Evolutionary conservation across 2,329 filamentous ascomycete species (phyloP).

Genomic region (Thermochaetoides dissita): DNA sequence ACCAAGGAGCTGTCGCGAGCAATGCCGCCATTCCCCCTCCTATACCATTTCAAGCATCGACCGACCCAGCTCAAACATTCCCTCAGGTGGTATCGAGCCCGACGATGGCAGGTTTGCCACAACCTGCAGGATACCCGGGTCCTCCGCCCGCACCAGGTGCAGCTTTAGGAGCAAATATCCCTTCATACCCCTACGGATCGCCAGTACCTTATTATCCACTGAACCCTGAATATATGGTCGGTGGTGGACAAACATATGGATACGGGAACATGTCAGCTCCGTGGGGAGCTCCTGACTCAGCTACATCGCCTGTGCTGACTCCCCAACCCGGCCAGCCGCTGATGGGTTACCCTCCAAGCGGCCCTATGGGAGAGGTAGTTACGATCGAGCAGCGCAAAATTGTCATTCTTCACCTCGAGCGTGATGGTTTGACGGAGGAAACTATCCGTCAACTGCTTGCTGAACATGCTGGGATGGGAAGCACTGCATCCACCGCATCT

Average conservation of each 20-base stretch:
- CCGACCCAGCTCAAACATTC: neutral
- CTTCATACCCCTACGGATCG: slow-evolving; percentile 1
- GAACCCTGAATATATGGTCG: too few relatives aligned
- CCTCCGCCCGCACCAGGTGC: neutral
- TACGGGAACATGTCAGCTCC: too few relatives aligned
- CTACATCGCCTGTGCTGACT: too few relatives aligned
- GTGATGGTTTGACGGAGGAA: neutral
- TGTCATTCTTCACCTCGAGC: slow-evolving; percentile 6
- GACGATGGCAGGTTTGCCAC: neutral
- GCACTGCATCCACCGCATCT: slow-evolving; percentile 2
- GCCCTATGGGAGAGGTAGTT: neutral
- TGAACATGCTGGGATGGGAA: neutral
- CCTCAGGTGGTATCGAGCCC: neutral
- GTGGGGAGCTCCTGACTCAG: too few relatives aligned
- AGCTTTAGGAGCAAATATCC: too few relatives aligned
- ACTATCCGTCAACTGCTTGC: slow-evolving; percentile 2
- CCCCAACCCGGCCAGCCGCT: neutral
- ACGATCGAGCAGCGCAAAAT: slow-evolving; percentile 7
- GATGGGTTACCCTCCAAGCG: too few relatives aligned
- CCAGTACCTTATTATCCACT: neutral
- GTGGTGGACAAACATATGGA: too few relatives aligned
- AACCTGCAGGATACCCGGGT: neutral
- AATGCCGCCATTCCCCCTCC: too few relatives aligned
- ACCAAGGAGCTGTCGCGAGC: too few relatives aligned
- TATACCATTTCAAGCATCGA: too few relatives aligned